Conservation (phyloP, 2,329 filamentous ascomycete species). For the Botrytis sinoallii region DNA sequence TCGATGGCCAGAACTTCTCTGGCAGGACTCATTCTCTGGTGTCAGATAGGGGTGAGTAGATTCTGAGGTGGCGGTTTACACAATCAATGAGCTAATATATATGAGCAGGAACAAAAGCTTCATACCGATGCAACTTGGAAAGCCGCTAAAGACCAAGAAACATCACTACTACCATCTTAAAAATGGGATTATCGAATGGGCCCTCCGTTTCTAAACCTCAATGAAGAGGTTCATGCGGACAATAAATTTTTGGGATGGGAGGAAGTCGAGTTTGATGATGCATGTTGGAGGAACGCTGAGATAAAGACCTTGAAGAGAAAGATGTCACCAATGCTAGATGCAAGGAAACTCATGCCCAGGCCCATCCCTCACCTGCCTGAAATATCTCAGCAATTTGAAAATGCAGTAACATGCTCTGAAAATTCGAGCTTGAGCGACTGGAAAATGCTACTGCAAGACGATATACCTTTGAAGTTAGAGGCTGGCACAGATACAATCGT, state of each 20-base stretch:
- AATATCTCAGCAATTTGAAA: neutral
- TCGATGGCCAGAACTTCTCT: neutral
- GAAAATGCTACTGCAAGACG: neutral
- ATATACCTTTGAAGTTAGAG: neutral
- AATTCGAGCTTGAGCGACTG: neutral
- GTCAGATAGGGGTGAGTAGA: constrained; percentile 2
- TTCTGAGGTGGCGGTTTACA: neutral
- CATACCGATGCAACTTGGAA: constrained; percentile 9
- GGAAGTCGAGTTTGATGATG: neutral
- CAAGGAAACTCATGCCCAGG: neutral
- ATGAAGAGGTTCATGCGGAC: neutral
- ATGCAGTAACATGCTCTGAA: neutral
- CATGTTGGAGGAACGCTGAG: neutral
- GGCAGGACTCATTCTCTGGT: neutral
- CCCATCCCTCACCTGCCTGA: neutral
- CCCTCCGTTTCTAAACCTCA: neutral
- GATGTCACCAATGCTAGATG: constrained; percentile 12
- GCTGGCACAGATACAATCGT: neutral
- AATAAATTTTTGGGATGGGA: neutral
- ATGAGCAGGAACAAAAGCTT: neutral
- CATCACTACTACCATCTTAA: neutral
- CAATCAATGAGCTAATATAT: neutral
- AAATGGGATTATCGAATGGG: neutral
- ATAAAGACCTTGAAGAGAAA: neutral
- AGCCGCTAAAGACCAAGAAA: neutral